Base-by-base conservation (phyloP, 768 basidiomycete species). In the Lentinula sp. region DNA sequence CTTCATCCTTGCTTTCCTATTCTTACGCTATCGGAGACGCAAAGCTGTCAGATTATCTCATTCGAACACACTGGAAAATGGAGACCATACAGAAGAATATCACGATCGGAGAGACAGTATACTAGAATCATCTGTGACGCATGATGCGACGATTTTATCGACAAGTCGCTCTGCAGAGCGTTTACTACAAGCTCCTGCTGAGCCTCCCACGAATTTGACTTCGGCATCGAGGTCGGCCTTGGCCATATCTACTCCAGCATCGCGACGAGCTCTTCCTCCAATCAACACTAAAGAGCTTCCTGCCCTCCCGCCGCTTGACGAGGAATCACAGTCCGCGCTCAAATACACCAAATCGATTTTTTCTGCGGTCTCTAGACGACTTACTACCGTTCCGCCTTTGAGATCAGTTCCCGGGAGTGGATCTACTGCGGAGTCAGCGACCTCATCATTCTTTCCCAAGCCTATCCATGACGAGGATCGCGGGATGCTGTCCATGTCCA, bases 391-490 rank as follows among this genome's bases (percentile, higher is more conserved):
- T 3, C 35, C 15, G 45, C 56, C 28, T 43, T 13, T 21, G 32
- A 21, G 1, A 34, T 15, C 39, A 15, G 39, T 45, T 11, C 56
- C 39, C 7, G 5, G 31, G 21, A 59, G 57, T 28, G 46, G 45
- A 28, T 59, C 55, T 28, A 45, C 57, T 46, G 16, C 56, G n/a
- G 50, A 51, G 13, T 59, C 57, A 37, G 37, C 57, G 9, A 48
- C 57, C 1, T 59, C 57, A 15, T 59, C 57, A 7, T 59, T 59
- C 45, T 59, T 59, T 37, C 57, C 57, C 9, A 23, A 18, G n/a
- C 57, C 57, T 10, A 16, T 59, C 9, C 18, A 49, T 23, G 57
- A 59, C 2, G 57, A 59, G 15, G 57, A 59, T 49, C 55, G 40
- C 3, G 35, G 48, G 23, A 59, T 59, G 31, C 11, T 57, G n/a